Evolutionary conservation across 1,284 basidiomycete species (phyloP).

Genomic region (Ustilago bromivora): DNA sequence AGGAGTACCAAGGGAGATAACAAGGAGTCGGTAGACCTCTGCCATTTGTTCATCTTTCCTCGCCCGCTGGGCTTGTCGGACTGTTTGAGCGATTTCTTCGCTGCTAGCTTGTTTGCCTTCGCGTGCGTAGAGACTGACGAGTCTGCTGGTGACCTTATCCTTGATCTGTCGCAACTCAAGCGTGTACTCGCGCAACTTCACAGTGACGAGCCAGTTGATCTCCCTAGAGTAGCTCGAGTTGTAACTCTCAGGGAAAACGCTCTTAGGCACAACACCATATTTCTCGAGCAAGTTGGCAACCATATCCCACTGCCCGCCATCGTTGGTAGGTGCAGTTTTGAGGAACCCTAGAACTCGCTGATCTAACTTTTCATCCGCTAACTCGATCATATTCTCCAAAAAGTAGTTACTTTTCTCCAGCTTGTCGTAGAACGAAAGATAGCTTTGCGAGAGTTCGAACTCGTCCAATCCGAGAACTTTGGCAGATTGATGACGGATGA

Average conservation of each 20-base stretch:
- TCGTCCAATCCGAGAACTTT: slow-evolving; percentile 85
- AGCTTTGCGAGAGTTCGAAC: slow-evolving; percentile 87
- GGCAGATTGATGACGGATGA: slow-evolving; percentile 84
- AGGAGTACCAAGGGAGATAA: slow-evolving; percentile 77
- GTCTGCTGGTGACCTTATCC: slow-evolving; percentile 48
- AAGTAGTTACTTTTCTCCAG: slow-evolving; percentile 95
- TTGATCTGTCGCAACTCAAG: slow-evolving; percentile 81
- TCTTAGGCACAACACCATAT: slow-evolving; percentile 72
- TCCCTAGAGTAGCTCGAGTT: slow-evolving; percentile 81
- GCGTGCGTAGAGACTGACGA: slow-evolving; percentile 69
- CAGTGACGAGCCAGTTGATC: slow-evolving; percentile 83
- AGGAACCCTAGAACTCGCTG: slow-evolving; percentile 84
- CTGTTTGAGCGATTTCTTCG: slow-evolving; percentile 31
- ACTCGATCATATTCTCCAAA: slow-evolving; percentile 86
- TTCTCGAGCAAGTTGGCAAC: slow-evolving; percentile 78
- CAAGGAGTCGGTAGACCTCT: slow-evolving; percentile 88
- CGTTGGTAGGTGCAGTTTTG: slow-evolving; percentile 81
- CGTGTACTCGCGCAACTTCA: slow-evolving; percentile 89
- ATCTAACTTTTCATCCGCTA: slow-evolving; percentile 83
- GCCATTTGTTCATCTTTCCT: slow-evolving; percentile 86
- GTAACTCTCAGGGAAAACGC: slow-evolving; percentile 85
- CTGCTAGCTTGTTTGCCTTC: background rate
- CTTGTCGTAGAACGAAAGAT: slow-evolving; percentile 72
- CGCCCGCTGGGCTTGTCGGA: slow-evolving; percentile 65
- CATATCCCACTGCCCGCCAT: slow-evolving; percentile 83